These are phyloP conservation scores for Lactarius evosmus DNA, from an alignment of 768 basidiomycete species.

Conservation along the genomic window DNA sequence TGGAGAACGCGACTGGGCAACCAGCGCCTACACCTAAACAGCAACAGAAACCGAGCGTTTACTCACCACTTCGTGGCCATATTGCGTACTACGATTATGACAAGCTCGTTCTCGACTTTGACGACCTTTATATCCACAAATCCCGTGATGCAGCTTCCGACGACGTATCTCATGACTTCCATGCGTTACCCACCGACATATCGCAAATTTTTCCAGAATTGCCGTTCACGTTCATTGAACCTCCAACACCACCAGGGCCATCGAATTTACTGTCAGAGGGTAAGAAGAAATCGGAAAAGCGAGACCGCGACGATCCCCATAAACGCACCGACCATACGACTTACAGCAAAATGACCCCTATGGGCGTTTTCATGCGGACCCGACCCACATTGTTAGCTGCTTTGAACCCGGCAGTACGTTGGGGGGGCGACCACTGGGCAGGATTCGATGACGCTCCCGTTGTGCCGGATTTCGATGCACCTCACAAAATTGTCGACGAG, in stretches of 20 bases:
- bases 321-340: conserved; percentile 77
- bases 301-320: conserved; percentile 65
- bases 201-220: conserved; percentile 84
- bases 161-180: conserved; percentile 28
- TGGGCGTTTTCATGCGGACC: conserved; percentile 71
- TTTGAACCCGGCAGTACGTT: conserved; percentile 75
- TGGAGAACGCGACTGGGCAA: conserved; percentile 15
- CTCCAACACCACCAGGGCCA: conserved; percentile 24
- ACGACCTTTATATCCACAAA: conserved; percentile 39
- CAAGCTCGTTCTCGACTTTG: conserved; percentile 53
- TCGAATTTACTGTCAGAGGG: conserved; percentile 28
- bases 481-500: conserved; percentile 43
- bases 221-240: conserved; percentile 54
- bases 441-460: conserved; percentile 48
- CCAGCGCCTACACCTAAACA: not conserved
- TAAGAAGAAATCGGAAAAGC: conserved; percentile 43
- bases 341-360: conserved; percentile 70
- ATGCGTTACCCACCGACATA: conserved; percentile 45
- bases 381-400: conserved; percentile 85
- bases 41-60: conserved; percentile 45
- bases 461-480: conserved; percentile 21
- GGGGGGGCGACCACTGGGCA: conserved; percentile 61
- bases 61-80: conserved; percentile 56
- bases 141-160: conserved; percentile 7
- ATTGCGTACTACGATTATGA: conserved; percentile 46